phyloP scores from a whole-genome alignment of 2,329 filamentous ascomycete genomes.

The Apiospora malaysiana region DNA sequence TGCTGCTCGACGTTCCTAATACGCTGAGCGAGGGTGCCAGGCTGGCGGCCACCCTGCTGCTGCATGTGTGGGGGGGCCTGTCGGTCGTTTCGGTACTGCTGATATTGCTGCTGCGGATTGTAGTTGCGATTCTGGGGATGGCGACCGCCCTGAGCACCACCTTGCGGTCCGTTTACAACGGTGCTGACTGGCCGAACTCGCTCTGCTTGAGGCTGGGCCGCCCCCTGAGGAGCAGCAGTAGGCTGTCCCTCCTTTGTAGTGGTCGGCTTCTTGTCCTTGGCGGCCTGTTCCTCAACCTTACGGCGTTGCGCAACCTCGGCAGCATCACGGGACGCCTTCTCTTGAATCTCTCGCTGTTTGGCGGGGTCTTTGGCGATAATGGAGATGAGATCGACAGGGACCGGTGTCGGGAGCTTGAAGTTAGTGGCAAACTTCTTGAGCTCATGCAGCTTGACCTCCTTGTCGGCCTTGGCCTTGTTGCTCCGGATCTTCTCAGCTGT shows the following conservation, averaged over 20 bases:
- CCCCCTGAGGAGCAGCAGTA: slow-evolving; percentile 33
- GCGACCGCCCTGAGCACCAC: slow-evolving; percentile 39
- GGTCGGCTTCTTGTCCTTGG: slow-evolving; percentile 60
- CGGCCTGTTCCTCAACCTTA: slow-evolving; percentile 48
- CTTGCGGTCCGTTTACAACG: slow-evolving; percentile 26
- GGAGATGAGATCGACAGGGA: slow-evolving; percentile 87
- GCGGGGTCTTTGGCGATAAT: slow-evolving; percentile 96
- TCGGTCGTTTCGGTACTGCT: slow-evolving; percentile 56
- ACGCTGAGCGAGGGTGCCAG: slow-evolving; percentile 55
- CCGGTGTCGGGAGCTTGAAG: slow-evolving; percentile 93
- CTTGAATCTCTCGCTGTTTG: slow-evolving; percentile 92
- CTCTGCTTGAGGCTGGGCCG: slow-evolving; percentile 29
- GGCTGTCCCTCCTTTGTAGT: slow-evolving; percentile 54
- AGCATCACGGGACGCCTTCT: slow-evolving; percentile 80
- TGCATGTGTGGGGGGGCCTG: slow-evolving; percentile 47
- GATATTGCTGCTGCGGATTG: slow-evolving; percentile 53
- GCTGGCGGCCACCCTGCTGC: slow-evolving; percentile 43
- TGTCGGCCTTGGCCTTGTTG: slow-evolving; percentile 73
- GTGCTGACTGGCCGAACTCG: slow-evolving; percentile 42
- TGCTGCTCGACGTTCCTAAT: slow-evolving; percentile 57
- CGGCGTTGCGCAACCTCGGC: slow-evolving; percentile 59
- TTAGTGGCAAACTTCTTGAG: slow-evolving; percentile 92
- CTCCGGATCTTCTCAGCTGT: slow-evolving; percentile 62
- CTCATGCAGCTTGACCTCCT: slow-evolving; percentile 91
- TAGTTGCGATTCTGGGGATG: slow-evolving; percentile 57